These are phyloP conservation scores for Xerocomellus intermedius DNA, from an alignment of 768 basidiomycete species.

Conservation along the genomic window DNA sequence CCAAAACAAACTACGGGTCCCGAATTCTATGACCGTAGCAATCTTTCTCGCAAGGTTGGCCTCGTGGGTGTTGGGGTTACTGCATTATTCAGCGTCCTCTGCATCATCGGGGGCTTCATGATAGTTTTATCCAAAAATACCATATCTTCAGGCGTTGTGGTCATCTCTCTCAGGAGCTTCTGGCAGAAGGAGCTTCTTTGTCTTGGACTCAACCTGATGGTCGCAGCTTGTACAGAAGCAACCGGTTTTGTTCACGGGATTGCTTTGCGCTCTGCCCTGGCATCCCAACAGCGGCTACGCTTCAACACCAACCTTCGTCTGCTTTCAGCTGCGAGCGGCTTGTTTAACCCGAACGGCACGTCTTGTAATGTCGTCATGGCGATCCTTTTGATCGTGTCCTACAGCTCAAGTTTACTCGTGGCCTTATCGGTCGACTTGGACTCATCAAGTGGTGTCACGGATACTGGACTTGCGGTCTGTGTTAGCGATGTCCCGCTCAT, in stretches of 20 bases:
- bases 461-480: conserved; percentile 10
- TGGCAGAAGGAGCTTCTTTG: conserved; percentile 22
- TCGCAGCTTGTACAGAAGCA: conserved; percentile 29
- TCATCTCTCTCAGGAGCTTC: conserved; percentile 13
- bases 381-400: conserved; percentile 30
- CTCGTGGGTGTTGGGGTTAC: conserved; percentile 26
- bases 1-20: conserved; percentile 21
- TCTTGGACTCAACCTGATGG: conserved; percentile 28
- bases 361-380: conserved; percentile 23
- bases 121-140: conserved; percentile 22
- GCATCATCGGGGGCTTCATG: conserved; percentile 24
- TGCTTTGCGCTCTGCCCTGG: conserved; percentile 27
- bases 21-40: conserved; percentile 31
- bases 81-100: conserved; percentile 20
- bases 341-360: conserved; percentile 24
- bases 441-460: conserved; percentile 10
- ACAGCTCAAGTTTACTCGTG: conserved; percentile 28
- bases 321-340: conserved; percentile 20
- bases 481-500: conserved; percentile 28
- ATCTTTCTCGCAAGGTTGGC: conserved; percentile 21
- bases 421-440: conserved; percentile 13
- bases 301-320: conserved; percentile 34
- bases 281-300: conserved; percentile 22
- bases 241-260: conserved; percentile 30
- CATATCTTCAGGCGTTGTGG: conserved; percentile 24